Evolutionary conservation across 495 filamentous ascomycete species (phyloP).

Genomic region (Glarea lozoyensis): DNA sequence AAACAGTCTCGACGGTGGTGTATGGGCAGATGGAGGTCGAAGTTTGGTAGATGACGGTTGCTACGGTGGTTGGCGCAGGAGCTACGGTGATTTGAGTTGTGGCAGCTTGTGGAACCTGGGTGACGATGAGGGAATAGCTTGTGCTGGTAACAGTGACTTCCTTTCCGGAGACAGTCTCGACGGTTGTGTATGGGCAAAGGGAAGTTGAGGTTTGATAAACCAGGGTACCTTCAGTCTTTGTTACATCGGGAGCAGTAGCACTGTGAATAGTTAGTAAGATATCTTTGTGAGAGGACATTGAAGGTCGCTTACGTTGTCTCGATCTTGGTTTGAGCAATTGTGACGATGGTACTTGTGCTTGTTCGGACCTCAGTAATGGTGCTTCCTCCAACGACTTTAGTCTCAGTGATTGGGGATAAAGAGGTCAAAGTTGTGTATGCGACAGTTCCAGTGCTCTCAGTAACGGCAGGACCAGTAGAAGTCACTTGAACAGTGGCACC

Average conservation of each 20-base stretch:
- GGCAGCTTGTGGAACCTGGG: constrained; percentile 3
- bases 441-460: no score
- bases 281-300: constrained; percentile 1
- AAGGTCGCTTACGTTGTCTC: no score
- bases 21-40: constrained; percentile 14
- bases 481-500: constrained; percentile 9
- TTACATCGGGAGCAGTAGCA: constrained; percentile 3
- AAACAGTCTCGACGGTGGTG: constrained; percentile 10
- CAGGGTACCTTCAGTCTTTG: constrained; percentile 2
- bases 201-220: constrained; percentile 9
- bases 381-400: no score
- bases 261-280: neutral
- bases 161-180: constrained; percentile 6
- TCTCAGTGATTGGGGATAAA: no score
- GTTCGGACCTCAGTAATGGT: no score
- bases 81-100: no score
- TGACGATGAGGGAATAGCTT: neutral
- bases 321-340: no score
- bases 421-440: no score
- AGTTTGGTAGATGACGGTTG: no score
- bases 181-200: constrained; percentile 15
- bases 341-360: no score
- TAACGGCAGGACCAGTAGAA: no score
- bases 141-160: neutral
- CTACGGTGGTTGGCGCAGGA: neutral